A percentile compares a stretch with the other conserved stretches of the same genome.
Conservation (phyloP, 352 stramenopile genomes). For the Blastocystis sp. region DNA sequence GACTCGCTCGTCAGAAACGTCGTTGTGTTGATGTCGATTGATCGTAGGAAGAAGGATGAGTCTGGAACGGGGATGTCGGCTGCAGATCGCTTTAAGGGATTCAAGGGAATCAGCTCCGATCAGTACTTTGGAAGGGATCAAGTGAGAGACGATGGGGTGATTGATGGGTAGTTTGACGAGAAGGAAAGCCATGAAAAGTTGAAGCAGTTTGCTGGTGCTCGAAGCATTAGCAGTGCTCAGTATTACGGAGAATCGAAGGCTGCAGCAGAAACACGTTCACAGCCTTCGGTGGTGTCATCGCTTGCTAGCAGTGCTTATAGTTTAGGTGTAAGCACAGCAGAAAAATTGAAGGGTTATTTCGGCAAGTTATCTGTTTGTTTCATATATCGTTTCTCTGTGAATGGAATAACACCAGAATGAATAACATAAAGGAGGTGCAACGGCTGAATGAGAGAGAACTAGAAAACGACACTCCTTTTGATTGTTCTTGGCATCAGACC, state of each 20-base stretch:
- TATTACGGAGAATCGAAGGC: constrained; percentile 17
- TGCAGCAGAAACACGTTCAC: not conserved
- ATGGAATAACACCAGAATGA: not conserved
- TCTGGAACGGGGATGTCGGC: not conserved
- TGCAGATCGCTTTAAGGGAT: constrained; percentile 58
- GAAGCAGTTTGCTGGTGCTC: constrained; percentile 61
- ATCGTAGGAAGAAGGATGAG: not conserved
- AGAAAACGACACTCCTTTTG: constrained; percentile 43
- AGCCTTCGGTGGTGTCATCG: constrained; percentile 17
- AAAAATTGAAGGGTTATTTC: constrained; percentile 32
- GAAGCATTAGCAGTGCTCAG: constrained; percentile 54
- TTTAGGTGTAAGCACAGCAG: not conserved
- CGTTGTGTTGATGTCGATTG: not conserved
- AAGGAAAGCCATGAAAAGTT: constrained; percentile 53
- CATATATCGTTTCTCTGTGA: not conserved
- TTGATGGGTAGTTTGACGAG: constrained; percentile 46
- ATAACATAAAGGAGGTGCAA: constrained; percentile 35
- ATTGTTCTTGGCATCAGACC: constrained; percentile 48
- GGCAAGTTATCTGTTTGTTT: not conserved
- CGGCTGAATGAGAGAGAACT: constrained; percentile 43
- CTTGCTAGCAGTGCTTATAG: not conserved
- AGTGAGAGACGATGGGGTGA: not conserved
- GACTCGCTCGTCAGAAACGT: not conserved
- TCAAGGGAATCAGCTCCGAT: constrained; percentile 48
- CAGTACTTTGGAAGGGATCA: constrained; percentile 56